phyloP scores from a whole-genome alignment of 148 eudicot genomes.

The Vaccinium macrocarpon region DNA sequence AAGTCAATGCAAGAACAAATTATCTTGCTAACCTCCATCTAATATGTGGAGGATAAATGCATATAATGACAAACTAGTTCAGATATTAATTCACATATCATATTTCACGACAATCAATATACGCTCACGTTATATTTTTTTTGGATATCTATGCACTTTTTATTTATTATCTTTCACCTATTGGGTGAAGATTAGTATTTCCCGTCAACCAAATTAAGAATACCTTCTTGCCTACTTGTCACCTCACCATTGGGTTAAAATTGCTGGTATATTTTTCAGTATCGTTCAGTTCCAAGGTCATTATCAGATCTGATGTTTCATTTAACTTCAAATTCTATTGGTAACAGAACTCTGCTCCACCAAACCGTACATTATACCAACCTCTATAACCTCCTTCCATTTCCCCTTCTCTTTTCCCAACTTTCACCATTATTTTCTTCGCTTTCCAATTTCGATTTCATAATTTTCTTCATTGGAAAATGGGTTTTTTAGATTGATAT shows the following conservation, averaged over 20 bases:
- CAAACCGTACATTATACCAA: not conserved
- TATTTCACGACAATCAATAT: too few species aligned
- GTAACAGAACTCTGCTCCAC: not conserved
- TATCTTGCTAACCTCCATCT: too few species aligned
- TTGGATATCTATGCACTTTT: too few species aligned
- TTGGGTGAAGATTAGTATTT: too few species aligned
- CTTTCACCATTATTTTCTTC: not conserved
- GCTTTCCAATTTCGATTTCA: not conserved
- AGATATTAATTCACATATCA: too few species aligned
- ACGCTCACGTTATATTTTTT: too few species aligned
- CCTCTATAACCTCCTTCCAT: not conserved
- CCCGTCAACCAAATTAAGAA: not conserved
- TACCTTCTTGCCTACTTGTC: not conserved
- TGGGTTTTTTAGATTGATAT: not conserved
- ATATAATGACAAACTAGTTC: too few species aligned
- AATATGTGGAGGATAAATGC: too few species aligned
- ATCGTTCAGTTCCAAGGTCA: not conserved
- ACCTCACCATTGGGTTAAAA: not conserved
- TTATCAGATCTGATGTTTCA: not conserved
- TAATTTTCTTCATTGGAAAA: not conserved
- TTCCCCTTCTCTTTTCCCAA: too few species aligned
- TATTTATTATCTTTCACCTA: too few species aligned
- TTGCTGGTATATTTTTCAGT: not conserved
- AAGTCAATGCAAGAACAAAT: too few species aligned
- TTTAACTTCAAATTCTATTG: not conserved